Base-by-base conservation (phyloP, 257 asterid species). In the Fraxinus cuspidata region DNA sequence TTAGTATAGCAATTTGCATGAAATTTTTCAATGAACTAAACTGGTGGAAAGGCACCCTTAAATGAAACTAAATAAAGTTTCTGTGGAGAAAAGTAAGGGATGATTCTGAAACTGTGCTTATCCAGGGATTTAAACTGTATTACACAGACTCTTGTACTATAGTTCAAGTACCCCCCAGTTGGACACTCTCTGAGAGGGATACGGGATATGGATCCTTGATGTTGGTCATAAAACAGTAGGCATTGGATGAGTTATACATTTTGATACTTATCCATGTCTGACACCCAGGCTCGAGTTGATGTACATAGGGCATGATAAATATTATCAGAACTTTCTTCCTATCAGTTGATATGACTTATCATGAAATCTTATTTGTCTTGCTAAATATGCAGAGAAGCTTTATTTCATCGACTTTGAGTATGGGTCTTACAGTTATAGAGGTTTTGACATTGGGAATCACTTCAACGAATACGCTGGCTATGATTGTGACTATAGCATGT, bases 381-480 rank as follows among this genome's bases (percentile, higher is more conserved):
- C 37, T 77, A 56, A 42, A 69, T 70, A 72, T 81, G 76, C 97
- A 94, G 99, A 83, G 40, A 90, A 90, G 85, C 98, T 95, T 53
- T 93, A 92, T 90, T 84, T 95, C 93, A 95, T 95, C 58, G 99
- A 95, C 89, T 92, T 95, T 81, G 99, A 93, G 90, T 92, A 95
- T 78, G 97, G 97, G 74, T 95, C 97, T 60, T 95, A 93, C 89
- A 90, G 81, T 84, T 93, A 88, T 85, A 88, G 98, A 87, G 99
- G 99, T 71, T 95, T 95, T 80, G 99, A 95, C 89, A 90, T 95
- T 82, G 99, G 99, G 73, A 95, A 95, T 85, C 99, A 95, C 96
- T 95, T 95, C 89, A 92, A 93, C 71, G 99, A 93, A 89, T 95
- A 95, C 79, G 98, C 97, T 80, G 98, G 99, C 89, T 94, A 94